Evolutionary conservation across 1,139 yeast species (phyloP).

Genomic region (Taphrina pruni): DNA sequence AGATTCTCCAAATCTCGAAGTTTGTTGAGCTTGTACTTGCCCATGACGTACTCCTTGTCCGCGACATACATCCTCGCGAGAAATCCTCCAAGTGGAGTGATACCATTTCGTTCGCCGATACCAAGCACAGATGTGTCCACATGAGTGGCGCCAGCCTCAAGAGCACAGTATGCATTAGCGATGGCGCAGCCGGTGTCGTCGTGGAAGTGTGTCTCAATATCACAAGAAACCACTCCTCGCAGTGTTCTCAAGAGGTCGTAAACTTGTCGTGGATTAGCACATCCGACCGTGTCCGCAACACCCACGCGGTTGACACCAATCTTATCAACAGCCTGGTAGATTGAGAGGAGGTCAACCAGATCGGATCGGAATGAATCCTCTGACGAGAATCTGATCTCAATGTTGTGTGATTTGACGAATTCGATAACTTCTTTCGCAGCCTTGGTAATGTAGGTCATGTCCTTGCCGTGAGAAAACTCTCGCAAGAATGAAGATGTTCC

Average conservation of each 20-base stretch:
- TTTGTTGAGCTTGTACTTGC: conserved; percentile 94
- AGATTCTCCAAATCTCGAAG: conserved; percentile 92
- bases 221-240: conserved; percentile 92
- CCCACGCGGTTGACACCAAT: conserved; percentile 99
- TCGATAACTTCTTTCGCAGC: conserved; percentile 96
- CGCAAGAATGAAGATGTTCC: conserved; percentile 96
- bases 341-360: conserved; percentile 90
- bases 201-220: conserved; percentile 98
- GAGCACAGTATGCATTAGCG: conserved; percentile 96
- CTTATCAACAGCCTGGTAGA: conserved; percentile 94
- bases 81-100: conserved; percentile 94
- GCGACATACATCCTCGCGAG: conserved; percentile 99
- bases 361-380: conserved; percentile 94
- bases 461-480: conserved; percentile 96
- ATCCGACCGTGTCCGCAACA: conserved; percentile 98
- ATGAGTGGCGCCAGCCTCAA: conserved; percentile 96
- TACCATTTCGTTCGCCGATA: conserved; percentile 98
- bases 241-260: conserved; percentile 94
- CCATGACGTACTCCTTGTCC: conserved; percentile 91
- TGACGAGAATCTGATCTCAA: conserved; percentile 93
- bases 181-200: conserved; percentile 99
- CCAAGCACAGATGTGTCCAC: conserved; percentile 96
- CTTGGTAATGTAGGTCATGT: conserved; percentile 97
- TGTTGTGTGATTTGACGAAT: conserved; percentile 95
- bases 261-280: conserved; percentile 99